Base-by-base conservation (phyloP, 495 filamentous ascomycete genomes). In the Usnea hakonensis region DNA sequence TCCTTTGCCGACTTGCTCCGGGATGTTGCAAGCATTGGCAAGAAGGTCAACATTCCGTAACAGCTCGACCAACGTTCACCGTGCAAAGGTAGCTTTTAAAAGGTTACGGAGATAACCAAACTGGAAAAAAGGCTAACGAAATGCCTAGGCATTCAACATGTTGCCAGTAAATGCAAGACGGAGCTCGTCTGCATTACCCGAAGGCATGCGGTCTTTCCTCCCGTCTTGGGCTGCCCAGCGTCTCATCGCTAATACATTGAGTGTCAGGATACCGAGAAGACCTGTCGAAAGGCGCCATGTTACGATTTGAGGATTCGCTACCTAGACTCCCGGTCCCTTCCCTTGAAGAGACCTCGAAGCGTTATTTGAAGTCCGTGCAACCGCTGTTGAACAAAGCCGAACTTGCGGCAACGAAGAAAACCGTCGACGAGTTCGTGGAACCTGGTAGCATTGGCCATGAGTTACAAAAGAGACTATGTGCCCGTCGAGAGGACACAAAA, bases 281-380 rank as follows among this genome's bases (percentile, higher is more conserved):
- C 75, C 81, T 81, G 70, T 87, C 87, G 66, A 96, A 95, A 75
- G 91, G 92, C 65, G 82, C 86, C 23, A 96, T 95, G 90, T 86
- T 97, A 65, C 87, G 95, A 50, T 99, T 94, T 76, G 91, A 99
- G 76, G 90, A 97, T 41, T 97, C 92, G 30, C 85, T 99, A 28
- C 95, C 95, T 37, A 84, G 80, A 52, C 82, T 99, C 26, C 95
- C 94, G 14, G 91, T 97, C 13, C 95, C 95, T 32, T 88, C 88
- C 14, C 86, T 99, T 61, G 87, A 97, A 75, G 95, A 99, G 79
- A 97, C 95, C 9, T 81, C 88, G 59, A 82, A 83, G 58, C 88
- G 91, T 57, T 99, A 99, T 75, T 79, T 97, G 63, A 97, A 96
- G 78, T 90, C 91, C 62, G 85, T 99, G 19, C 86, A 91, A 68